Base-by-base conservation (phyloP, 495 filamentous ascomycete genomes). In the Aspergillus cristatus region DNA sequence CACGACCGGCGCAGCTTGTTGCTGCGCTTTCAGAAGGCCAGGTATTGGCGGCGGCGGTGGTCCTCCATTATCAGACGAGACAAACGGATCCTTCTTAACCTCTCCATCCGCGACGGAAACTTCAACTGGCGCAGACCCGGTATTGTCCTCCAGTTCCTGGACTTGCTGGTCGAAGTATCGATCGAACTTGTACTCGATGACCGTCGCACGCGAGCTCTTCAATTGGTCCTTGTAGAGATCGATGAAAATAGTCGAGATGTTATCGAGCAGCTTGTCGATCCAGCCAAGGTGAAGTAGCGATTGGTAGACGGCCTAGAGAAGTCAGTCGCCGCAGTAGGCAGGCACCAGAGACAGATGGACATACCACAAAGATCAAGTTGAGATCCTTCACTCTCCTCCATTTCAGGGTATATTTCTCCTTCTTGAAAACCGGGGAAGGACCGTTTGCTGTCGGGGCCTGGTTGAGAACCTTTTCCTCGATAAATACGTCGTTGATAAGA, bases 201-300 rank as follows among this genome's bases (percentile, higher is more conserved):
- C 67, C 29, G 82, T 85, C 3, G 78, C 82, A 50, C 93, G 76
- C 13, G 81, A 76, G 52, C 80, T 86, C 58, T 76, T 86, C 33
- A 98, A 62, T 49, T 96, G 85, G 32, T 87, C 82, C 31, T 79
- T 83, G 54, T 96, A 97, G 17, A 95, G 68, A 38, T 84, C 80
- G 36, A 85, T 74, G 53, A 97, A 98, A 20, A 98, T 75, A 6
- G 83, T 84, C 45, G 81, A 83, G 36, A 97, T 84, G 45, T 96
- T 94, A 50, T 95, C 89, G 40, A 98, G 70, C 14, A 98, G 83
- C 58, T 89, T 90, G 54, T 97, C 91, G 46, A 97, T 86, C 91
- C 91, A 98, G 2, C 86, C 85, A 12, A 98, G 78, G 55, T 95
- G 90, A 7, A 98, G 65, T 6, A 98, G 74, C 17, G 88, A 95